Percentiles rank a stretch among this genome's conserved stretches.
phyloP scores from a whole-genome alignment of 75 land plant genomes.

The Sequoia sempervirens region DNA sequence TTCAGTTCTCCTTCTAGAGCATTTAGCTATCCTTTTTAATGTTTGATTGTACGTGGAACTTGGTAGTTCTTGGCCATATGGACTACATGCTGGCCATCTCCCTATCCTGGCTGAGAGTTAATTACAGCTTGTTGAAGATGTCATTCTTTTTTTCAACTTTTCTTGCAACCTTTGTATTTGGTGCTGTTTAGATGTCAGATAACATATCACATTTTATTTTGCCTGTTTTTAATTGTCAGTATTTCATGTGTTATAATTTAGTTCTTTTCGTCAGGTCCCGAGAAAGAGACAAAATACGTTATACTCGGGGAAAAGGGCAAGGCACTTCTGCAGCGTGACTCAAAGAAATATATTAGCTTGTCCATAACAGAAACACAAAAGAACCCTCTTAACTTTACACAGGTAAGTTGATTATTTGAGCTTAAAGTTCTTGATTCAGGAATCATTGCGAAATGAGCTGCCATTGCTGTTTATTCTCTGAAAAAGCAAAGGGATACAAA shows the following conservation, averaged over 20 bases:
- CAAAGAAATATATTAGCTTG: conserved; percentile 60
- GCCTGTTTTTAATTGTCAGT: neutral
- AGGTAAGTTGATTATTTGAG: conserved; percentile 31
- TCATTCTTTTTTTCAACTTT: neutral
- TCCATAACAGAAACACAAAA: conserved; percentile 79
- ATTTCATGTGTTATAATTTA: neutral
- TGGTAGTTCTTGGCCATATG: neutral
- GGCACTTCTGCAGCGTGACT: conserved; percentile 79
- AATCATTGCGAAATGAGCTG: neutral
- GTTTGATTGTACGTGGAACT: neutral
- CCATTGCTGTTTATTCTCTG: neutral
- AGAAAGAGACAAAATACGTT: conserved; percentile 67
- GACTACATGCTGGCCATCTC: neutral
- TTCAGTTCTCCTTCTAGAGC: neutral
- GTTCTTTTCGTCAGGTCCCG: conserved; percentile 43
- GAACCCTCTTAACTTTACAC: conserved; percentile 83
- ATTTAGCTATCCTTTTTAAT: neutral
- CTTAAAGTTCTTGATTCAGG: neutral
- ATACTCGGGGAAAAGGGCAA: conserved; percentile 94
- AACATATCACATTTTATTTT: neutral
- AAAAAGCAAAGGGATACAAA: neutral
- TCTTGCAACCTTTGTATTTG: neutral
- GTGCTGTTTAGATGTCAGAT: neutral
- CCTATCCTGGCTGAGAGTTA: neutral
- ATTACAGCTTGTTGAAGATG: neutral